Evolutionary conservation across 2,329 filamentous ascomycete species (phyloP), one percentile per base, ranked within the genome.

Genomic region (Diplodia scrobiculata): DNA sequence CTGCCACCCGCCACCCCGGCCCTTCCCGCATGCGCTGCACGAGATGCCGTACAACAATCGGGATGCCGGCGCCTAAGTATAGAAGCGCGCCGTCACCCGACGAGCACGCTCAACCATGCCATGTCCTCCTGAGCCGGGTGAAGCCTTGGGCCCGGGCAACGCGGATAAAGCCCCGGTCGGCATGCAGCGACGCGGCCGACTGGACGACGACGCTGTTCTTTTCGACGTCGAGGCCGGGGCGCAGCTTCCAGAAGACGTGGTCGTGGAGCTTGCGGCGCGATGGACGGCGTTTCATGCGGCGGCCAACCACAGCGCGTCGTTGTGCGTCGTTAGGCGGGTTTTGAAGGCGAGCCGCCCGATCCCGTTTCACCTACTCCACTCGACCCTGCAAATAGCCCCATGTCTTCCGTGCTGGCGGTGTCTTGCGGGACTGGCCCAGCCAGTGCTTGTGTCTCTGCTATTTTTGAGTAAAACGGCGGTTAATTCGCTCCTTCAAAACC

Each of bases 391-490:
- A 60, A 60, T 60, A 60, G 58, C 58, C 58, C 58, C 45, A 60
- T 59, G 45, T 36, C 45, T 17, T 25, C 41, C 58, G 45, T 19
- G 11, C 41, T 34, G 58, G 58, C 58, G 58, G 58, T 62, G 41
- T 48, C 58, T 21, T 17, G 17, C 29, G 69, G 68, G 65, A 68
- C 63, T 72, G 72, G 71, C 71, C 73, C 65, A 69, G 70, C 76
- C 76, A 77, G 72, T 77, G 65, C 72, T 69, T 68, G 69, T 38
- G 63, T 41, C 38, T 47, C 59, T 65, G 63, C 70, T 73, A 72
- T 75, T 72, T 71, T 72, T 53, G 71, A 67, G 68, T 73, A 74
- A 77, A 76, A 77, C 75, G 71, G 76, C 75, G 76, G 72, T 74
- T 78, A 77, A 69, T 51, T 68, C 66, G 70, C 73, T 72, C 75